Evolutionary conservation across 2,329 filamentous ascomycete genomes (phyloP), one percentile per base, ranked within the genome.

Genomic region (Talaromyces sp.): DNA sequence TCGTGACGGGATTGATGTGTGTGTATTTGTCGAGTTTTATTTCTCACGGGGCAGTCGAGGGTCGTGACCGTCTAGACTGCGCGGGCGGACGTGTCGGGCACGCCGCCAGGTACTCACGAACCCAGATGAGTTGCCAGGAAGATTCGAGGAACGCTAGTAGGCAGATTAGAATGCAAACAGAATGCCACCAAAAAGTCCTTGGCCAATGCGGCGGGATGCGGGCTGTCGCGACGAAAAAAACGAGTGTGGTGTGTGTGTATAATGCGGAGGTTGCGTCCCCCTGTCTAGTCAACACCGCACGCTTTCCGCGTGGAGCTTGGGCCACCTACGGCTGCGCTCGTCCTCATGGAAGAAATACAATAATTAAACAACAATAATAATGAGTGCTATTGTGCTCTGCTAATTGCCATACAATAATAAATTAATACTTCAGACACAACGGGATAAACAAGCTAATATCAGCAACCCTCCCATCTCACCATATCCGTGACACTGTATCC

Each of bases 231-330:
- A 17, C 14, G 6, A 43, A 29, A 41, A 38, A 14, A 10, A 43
- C 13, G 54, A 56, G 49, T 32, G 51, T 31, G 50, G 51, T 31
- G 50, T 53, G 50, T 53, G 27, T 19, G 31, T 55, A 53, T 55
- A 27, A 56, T 59, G 62, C 55, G 62, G 52, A 51, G 55, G 53
- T 59, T 59, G 55, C 27, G 54, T 55, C 43, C 41, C 62, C 56
- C 61, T 64, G 62, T 56, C 63, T 63, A 64, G 64, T 68, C 67
- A 58, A 58, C 52, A 58, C 60, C 43, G 41, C 57, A 61, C 24
- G 55, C 59, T 54, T 66, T 70, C 69, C 72, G 71, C 69, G 72
- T 69, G 70, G 67, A 75, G 73, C 73, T 74, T 74, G 71, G 73
- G 70, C 73, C 71, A 75, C 59, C 55, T 17, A 49, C 38, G 43